Evolutionary conservation across 345 rosid genomes (phyloP).

Genomic region (Hibiscus tridactylites): DNA sequence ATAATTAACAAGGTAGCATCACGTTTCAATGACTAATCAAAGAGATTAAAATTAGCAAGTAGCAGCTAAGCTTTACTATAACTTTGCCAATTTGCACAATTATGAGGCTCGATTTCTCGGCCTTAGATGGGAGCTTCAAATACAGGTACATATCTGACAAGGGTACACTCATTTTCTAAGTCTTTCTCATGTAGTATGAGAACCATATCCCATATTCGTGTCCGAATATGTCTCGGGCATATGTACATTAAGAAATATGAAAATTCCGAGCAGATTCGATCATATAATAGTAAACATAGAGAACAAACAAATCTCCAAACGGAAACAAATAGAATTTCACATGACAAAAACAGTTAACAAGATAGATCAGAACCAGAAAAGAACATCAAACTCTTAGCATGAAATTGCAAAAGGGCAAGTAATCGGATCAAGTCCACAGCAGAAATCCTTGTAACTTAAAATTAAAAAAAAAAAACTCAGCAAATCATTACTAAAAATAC

Average conservation of each 20-base stretch:
- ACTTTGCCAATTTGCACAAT: not conserved
- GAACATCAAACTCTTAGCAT: not conserved
- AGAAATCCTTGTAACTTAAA: not conserved
- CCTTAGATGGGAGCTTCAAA: not conserved
- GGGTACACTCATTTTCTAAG: not conserved
- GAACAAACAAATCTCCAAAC: not conserved
- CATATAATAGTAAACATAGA: not conserved
- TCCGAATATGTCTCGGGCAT: not conserved
- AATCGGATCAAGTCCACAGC: constrained; percentile 19
- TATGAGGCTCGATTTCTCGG: not conserved
- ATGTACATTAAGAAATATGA: not conserved
- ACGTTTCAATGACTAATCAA: not conserved
- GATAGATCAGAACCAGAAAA: constrained; percentile 17
- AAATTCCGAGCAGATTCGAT: not conserved
- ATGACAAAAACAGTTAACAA: not conserved
- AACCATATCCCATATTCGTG: not conserved
- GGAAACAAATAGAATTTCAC: not conserved
- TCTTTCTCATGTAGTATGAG: too few species aligned
- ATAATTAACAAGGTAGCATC: not conserved
- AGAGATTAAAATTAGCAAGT: not conserved
- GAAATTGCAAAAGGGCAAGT: constrained; percentile 1
- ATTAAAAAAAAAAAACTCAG: not conserved
- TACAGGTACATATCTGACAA: not conserved
- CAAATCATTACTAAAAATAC: not conserved
- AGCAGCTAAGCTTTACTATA: not conserved